Conservation (phyloP, 2,329 filamentous ascomycete species). For the Colletotrichum salicis region DNA sequence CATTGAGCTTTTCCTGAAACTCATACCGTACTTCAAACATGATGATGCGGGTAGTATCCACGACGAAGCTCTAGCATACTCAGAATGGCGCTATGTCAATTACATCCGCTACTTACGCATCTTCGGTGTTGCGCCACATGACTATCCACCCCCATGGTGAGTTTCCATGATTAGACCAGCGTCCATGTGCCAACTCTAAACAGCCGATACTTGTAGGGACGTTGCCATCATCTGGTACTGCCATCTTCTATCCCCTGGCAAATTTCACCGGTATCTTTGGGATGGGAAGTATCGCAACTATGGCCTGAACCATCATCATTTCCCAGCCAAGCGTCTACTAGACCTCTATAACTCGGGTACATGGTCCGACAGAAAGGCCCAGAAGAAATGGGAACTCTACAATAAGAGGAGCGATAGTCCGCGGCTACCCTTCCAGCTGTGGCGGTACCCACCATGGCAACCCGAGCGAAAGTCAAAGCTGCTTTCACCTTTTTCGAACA, state of each 20-base stretch:
- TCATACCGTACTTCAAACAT: slow-evolving; percentile 31
- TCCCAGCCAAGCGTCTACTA: slow-evolving; percentile 24
- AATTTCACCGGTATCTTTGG: slow-evolving; percentile 36
- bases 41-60: slow-evolving; percentile 18
- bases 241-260: slow-evolving; percentile 34
- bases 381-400: slow-evolving; percentile 30
- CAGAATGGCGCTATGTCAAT: slow-evolving; percentile 37
- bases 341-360: slow-evolving; percentile 10
- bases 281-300: slow-evolving; percentile 21
- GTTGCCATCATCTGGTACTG: slow-evolving; percentile 38
- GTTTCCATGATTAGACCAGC: fast-evolving
- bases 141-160: slow-evolving; percentile 36
- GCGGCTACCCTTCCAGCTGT: slow-evolving; percentile 30
- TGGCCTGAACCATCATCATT: slow-evolving; percentile 37
- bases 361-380: slow-evolving; percentile 28
- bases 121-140: slow-evolving; percentile 22
- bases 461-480: neutral
- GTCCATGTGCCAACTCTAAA: neutral
- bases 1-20: slow-evolving; percentile 32
- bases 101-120: slow-evolving; percentile 36
- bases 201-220: slow-evolving; percentile 24
- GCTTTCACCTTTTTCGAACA: neutral
- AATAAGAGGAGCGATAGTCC: slow-evolving; percentile 8
- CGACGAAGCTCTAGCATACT: slow-evolving; percentile 32
- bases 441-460: slow-evolving; percentile 29